Evolutionary conservation across 140 eudicot genomes (phyloP), one percentile per base, ranked within the genome.

Genomic region (Anethum foeniculum): DNA sequence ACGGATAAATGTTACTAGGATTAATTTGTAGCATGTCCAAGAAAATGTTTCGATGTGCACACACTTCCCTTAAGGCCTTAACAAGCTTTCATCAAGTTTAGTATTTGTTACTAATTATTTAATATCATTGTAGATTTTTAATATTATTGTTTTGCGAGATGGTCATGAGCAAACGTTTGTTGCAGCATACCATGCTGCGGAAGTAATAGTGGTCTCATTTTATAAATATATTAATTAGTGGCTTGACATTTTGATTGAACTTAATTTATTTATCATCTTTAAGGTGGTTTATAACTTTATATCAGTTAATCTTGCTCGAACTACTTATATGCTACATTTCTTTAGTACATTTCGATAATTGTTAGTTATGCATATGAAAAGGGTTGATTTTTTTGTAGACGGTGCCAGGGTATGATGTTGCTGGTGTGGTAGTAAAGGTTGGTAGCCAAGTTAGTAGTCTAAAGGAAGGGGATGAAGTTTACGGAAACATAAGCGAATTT

Each of bases 391-490:
- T 15, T 38, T 75, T 67, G 85, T 81, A 94, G 98, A 88, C 87
- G 75, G 87, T 90, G 75, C 97, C 97, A 47, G 98, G 98, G 62
- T 89, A 90, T 73, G 98, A 94, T 81, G 91, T 92, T 7, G 94
- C 97, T 30, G 98, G 98, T 5, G 85, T 92, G 78, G 94, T 94
- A 80, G 97, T 94, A 12, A 94, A 92, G 80, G 94, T 94, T 60
- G 98, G 98, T n/a, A 90, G 93, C 83, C 69, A 89, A 84, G 98
- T 94, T 75, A 94, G 83, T 86, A 82, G 77, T 44, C 83, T 94
- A 32, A 94, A 94, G 75, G 98, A 85, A 82, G 98, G 98, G 82
- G 98, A 94, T 60, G 96, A 94, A 83, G 96, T 94, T 9, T 94
- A 94, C 56, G 98, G 96, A 47, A 86, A 94, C 74, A 72, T 94